phyloP scores from a whole-genome alignment of 305 asterid genomes.

The Fraxinus greggii region DNA sequence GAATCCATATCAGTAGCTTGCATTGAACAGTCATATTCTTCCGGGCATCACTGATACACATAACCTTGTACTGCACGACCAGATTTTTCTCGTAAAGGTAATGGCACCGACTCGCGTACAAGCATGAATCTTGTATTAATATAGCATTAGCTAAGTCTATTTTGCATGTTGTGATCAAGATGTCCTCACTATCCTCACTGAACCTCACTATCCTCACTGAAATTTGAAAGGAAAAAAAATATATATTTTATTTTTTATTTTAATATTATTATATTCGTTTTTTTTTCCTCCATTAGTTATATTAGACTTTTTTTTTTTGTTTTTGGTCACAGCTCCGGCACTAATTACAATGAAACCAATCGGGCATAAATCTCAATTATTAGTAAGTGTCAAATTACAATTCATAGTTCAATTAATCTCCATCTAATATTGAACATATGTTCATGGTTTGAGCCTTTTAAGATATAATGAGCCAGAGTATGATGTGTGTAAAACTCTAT shows the following conservation, averaged over 20 bases:
- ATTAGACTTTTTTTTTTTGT: background rate
- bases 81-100: background rate
- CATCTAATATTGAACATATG: background rate
- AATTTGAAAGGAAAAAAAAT: background rate
- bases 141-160: background rate
- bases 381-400: background rate
- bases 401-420: background rate
- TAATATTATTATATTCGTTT: no score
- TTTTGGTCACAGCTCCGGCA: background rate
- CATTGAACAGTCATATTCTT: slow-evolving; percentile 12
- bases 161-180: background rate
- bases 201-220: background rate
- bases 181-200: background rate
- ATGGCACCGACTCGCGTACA: background rate
- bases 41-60: background rate
- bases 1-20: slow-evolving; percentile 15
- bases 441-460: background rate
- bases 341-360: background rate
- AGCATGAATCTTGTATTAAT: background rate
- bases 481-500: background rate
- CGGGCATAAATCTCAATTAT: background rate
- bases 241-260: no score
- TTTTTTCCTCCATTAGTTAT: background rate
- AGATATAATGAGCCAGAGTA: background rate
- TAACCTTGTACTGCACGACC: background rate